Evolutionary conservation across 2,329 filamentous ascomycete genomes (phyloP), one percentile per base, ranked within the genome.

Genomic region (Cadophora luteo-olivacea): DNA sequence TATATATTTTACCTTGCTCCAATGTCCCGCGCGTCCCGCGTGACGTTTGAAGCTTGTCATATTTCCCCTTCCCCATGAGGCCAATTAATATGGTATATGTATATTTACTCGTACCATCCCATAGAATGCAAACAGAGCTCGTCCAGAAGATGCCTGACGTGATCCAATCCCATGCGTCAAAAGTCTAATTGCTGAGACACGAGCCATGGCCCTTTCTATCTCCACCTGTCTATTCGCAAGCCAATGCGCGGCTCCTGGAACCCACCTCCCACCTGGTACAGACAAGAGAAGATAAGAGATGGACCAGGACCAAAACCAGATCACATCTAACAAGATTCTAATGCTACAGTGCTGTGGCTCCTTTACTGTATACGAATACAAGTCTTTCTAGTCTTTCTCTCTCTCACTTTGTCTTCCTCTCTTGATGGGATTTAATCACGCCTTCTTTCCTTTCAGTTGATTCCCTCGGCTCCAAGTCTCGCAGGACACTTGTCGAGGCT

Each of bases 111-210:
- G 41, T 45, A 19, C 1, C 41, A 45, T 19, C 12, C 14, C 16
- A 14, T 45, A 22, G n/a, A 33, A 55, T 11, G 14, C 52, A 55
- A 33, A 9, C 52, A 55, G 16, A 55, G 52, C 25, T 55, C n/a
- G 25, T 25, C 32, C 4, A 25, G 25, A 19, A n/a, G 52, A 8
- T 14, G 24, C 6, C 29, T 33, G n/a, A 55, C 19, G 52, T 55
- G 52, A 55, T 49, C 52, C 52, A 33, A 55, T 33, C 29, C 52
- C 52, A 55, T 32, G 52, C 8, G 52, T 14, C 4, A 38, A 38
- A 60, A 25, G 55, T 41, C 19, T 41, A 60, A 41, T 41, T 41
- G 33, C 55, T 60, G 55, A 60, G 55, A 60, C 33, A 41, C n/a
- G 55, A 29, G 29, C 29, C 29, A 29, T 29, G 29, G 29, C 29